A percentile compares a stretch with the other conserved stretches of the same genome.
Evolutionary conservation across 768 basidiomycete genomes (phyloP).

Genomic region (Tylopilus cervinicoccineus): DNA sequence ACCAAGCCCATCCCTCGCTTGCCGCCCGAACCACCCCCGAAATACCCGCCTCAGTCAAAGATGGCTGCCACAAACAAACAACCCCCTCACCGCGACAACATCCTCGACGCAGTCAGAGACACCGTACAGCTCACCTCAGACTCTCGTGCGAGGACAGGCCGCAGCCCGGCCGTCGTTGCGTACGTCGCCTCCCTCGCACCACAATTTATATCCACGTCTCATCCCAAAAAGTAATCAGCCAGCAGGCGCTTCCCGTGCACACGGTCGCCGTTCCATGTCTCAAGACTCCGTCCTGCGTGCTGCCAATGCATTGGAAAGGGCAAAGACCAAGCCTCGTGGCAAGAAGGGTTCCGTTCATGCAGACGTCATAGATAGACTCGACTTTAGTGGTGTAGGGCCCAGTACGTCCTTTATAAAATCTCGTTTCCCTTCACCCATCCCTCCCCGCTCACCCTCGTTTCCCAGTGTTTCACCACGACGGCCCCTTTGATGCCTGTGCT

Average conservation of each 20-base stretch:
- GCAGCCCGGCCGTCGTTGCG: slow-evolving; percentile 51
- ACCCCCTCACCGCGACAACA: slow-evolving; percentile 35
- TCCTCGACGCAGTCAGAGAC: slow-evolving; percentile 64
- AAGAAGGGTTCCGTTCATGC: slow-evolving; percentile 81
- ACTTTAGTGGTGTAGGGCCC: slow-evolving; percentile 79
- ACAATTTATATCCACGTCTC: slow-evolving; percentile 15
- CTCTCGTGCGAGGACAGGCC: slow-evolving; percentile 46
- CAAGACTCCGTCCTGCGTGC: slow-evolving; percentile 44
- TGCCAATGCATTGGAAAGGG: slow-evolving; percentile 40
- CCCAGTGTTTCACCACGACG: slow-evolving; percentile 88
- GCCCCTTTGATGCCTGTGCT: slow-evolving; percentile 88
- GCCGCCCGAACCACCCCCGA: slow-evolving; percentile 35
- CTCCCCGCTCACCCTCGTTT: slow-evolving; percentile 1
- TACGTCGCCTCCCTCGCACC: slow-evolving; percentile 13
- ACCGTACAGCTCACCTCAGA: slow-evolving; percentile 55
- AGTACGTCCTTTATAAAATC: slow-evolving; percentile 47
- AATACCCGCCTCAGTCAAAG: slow-evolving; percentile 24
- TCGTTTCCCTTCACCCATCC: neutral
- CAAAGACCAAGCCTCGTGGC: slow-evolving; percentile 44
- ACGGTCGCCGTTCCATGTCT: slow-evolving; percentile 46
- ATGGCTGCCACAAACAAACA: slow-evolving; percentile 30
- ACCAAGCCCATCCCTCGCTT: slow-evolving; percentile 37
- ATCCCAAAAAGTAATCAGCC: slow-evolving; percentile 21
- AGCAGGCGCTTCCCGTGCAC: slow-evolving; percentile 19
- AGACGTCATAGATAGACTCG: slow-evolving; percentile 87